These are phyloP conservation scores for Carex parvula DNA, from an alignment of 176 grass and related monocot species.

Conservation along the genomic window DNA sequence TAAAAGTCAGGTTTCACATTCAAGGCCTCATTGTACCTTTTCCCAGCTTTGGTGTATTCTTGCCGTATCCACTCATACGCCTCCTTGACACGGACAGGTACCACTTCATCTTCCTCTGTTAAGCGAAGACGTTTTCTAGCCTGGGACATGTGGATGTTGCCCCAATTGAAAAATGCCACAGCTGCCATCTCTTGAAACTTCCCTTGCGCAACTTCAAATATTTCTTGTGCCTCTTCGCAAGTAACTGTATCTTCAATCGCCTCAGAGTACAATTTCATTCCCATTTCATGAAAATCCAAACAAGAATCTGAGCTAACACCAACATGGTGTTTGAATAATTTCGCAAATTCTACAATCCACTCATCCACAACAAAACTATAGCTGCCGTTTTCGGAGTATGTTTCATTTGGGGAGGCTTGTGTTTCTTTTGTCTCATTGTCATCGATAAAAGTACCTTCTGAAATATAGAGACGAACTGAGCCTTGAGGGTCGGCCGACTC, in stretches of 20 bases:
- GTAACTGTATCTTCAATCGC: constrained; percentile 88
- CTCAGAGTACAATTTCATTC: constrained; percentile 60
- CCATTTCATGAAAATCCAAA: constrained; percentile 65
- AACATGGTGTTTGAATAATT: constrained; percentile 70
- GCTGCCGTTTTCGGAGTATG: constrained; percentile 29
- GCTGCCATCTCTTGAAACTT: constrained; percentile 94
- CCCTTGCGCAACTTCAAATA: constrained; percentile 56
- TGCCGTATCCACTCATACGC: constrained; percentile 68
- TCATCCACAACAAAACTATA: constrained; percentile 38
- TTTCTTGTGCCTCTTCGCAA: constrained; percentile 81
- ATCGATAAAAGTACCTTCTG: constrained; percentile 61
- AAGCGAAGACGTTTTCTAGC: constrained; percentile 63
- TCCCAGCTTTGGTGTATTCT: constrained; percentile 68
- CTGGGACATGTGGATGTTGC: constrained; percentile 75
- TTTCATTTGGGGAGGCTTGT: constrained; percentile 32
- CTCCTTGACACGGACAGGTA: constrained; percentile 43
- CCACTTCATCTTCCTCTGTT: constrained; percentile 46
- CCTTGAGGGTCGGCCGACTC: constrained; percentile 48
- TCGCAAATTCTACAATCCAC: constrained; percentile 81
- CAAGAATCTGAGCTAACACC: constrained; percentile 68
- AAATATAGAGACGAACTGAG: constrained; percentile 60
- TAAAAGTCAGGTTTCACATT: constrained; percentile 82
- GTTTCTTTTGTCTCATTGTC: constrained; percentile 34
- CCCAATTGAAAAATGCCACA: constrained; percentile 77
- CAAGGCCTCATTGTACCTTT: constrained; percentile 62